Evolutionary conservation across 1,284 basidiomycete species (phyloP).

Genomic region (Sutorius eximius): DNA sequence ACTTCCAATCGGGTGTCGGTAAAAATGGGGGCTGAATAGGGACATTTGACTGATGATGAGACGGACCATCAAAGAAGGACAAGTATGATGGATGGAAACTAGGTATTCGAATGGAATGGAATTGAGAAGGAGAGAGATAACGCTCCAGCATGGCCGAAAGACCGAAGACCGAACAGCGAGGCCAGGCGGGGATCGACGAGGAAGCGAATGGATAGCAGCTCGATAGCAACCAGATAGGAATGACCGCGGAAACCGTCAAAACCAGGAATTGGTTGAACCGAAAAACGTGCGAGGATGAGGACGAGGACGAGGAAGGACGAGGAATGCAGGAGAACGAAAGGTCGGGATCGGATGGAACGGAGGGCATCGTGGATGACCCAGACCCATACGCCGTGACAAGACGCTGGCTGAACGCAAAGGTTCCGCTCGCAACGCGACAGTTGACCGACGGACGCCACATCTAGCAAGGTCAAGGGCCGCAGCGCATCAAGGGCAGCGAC

Average conservation of each 20-base stretch:
- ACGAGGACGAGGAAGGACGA: neutral
- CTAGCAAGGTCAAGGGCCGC: neutral
- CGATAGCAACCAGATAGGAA: too few species aligned
- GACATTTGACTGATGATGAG: neutral
- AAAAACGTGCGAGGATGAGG: too few species aligned
- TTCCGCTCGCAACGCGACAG: neutral
- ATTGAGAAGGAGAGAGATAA: neutral
- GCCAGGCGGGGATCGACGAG: neutral
- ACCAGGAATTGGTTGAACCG: too few species aligned
- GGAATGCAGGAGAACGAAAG: too few species aligned
- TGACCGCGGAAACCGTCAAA: neutral
- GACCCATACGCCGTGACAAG: neutral
- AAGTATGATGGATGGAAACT: neutral
- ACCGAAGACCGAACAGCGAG: neutral
- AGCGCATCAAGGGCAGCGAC: too few species aligned
- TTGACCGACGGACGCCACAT: neutral
- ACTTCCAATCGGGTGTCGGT: neutral
- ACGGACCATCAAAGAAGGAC: neutral
- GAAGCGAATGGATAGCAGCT: neutral
- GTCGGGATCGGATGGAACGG: conserved; percentile 3
- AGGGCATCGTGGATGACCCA: neutral
- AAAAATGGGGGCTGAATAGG: too few species aligned
- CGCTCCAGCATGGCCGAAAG: neutral
- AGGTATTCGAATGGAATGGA: neutral
- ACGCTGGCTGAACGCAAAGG: neutral